Evolutionary conservation across 78 protist species (phyloP).

Genomic region (Guillardia theta): DNA sequence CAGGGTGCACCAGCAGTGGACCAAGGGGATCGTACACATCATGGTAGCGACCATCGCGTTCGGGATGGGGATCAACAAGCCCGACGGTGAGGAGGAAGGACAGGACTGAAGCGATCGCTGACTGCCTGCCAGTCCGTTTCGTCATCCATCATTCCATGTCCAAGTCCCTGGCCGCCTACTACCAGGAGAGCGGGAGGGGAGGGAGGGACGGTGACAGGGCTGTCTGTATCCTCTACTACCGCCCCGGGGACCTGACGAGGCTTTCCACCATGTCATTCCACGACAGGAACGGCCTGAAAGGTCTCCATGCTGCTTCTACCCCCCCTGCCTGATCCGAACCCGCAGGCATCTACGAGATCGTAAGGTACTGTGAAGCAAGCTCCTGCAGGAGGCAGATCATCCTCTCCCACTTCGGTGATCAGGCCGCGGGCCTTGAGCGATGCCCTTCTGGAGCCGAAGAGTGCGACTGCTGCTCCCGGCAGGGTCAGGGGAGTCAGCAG

Average conservation of each 20-base stretch:
- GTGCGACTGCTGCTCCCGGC: background rate
- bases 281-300: background rate
- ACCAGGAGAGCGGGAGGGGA: conserved; percentile 82
- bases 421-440: background rate
- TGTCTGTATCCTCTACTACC: background rate
- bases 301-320: background rate
- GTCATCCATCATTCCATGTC: conserved; percentile 95
- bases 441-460: background rate
- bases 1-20: background rate
- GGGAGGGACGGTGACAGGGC: conserved; percentile 84
- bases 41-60: conserved; percentile 38
- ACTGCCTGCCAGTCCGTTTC: too few species aligned
- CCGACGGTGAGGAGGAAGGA: too few species aligned
- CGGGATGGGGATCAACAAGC: conserved; percentile 47
- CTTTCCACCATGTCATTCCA: background rate
- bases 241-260: conserved; percentile 12
- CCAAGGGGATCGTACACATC: background rate
- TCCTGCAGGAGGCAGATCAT: background rate
- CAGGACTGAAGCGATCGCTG: too few species aligned
- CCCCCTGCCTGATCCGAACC: background rate
- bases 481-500: too few species aligned
- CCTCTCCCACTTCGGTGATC: background rate
- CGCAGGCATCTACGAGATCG: background rate
- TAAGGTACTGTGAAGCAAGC: background rate
- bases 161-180: conserved; percentile 95